Evolutionary conservation across 768 basidiomycete species (phyloP).

Genomic region (Leccinellum rugosiceps): DNA sequence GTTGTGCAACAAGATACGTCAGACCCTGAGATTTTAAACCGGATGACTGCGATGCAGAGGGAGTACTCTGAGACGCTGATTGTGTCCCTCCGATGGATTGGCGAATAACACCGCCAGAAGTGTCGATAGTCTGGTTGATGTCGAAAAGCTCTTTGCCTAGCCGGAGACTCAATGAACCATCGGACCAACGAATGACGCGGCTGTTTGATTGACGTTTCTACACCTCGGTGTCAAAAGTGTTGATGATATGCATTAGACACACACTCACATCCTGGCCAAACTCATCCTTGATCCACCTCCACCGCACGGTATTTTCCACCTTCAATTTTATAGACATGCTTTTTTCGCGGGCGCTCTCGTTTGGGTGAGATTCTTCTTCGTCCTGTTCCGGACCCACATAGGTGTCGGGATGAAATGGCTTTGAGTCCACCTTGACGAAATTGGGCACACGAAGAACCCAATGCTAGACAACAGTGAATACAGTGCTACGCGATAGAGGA

Average conservation of each 20-base stretch:
- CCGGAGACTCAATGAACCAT: slow-evolving; percentile 86
- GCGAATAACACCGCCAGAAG: slow-evolving; percentile 63
- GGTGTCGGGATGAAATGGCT: slow-evolving; percentile 85
- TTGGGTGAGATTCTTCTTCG: slow-evolving; percentile 54
- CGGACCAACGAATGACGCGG: slow-evolving; percentile 92
- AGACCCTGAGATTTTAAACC: slow-evolving; percentile 63
- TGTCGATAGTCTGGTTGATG: slow-evolving; percentile 76
- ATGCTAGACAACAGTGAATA: slow-evolving; percentile 38
- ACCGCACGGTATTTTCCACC: slow-evolving; percentile 92
- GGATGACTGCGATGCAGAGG: slow-evolving; percentile 36
- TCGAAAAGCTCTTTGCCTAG: slow-evolving; percentile 95
- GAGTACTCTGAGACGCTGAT: slow-evolving; percentile 39
- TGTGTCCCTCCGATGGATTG: slow-evolving; percentile 51
- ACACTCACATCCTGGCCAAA: slow-evolving; percentile 70
- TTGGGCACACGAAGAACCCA: slow-evolving; percentile 96
- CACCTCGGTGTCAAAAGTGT: background rate
- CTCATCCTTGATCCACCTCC: slow-evolving; percentile 87
- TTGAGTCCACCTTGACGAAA: slow-evolving; percentile 85
- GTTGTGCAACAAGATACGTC: slow-evolving; percentile 88
- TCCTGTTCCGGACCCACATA: slow-evolving; percentile 84
- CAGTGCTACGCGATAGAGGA: background rate
- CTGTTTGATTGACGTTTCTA: slow-evolving; percentile 88
- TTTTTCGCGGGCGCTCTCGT: slow-evolving; percentile 66
- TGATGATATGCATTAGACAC: background rate
- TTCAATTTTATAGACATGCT: slow-evolving; percentile 83